Conservation (phyloP, 2,329 filamentous ascomycete species). For the Fusarium sp. region DNA sequence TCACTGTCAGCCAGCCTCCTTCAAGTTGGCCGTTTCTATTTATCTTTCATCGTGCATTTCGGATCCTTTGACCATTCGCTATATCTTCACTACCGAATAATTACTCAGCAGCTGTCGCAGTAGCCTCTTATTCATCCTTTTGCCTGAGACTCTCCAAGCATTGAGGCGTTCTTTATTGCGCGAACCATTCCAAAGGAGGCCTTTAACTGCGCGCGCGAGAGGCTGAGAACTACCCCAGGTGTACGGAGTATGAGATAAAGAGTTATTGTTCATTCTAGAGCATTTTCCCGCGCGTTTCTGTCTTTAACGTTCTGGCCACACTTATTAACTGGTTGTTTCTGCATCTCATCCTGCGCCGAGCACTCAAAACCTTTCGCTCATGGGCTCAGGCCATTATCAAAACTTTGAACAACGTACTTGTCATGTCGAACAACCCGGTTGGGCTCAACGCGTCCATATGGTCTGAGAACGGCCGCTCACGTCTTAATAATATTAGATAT, state of each 20-base stretch:
- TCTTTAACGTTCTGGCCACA: background rate
- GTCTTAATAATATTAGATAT: background rate
- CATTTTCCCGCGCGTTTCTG: background rate
- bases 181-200: background rate
- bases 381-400: background rate
- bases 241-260: background rate
- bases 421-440: slow-evolving; percentile 36
- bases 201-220: background rate
- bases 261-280: background rate
- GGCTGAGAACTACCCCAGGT: background rate
- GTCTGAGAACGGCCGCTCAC: slow-evolving; percentile 34
- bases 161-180: background rate
- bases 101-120: background rate
- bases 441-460: slow-evolving; percentile 48
- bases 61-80: background rate
- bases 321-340: background rate
- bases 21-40: background rate
- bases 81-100: background rate
- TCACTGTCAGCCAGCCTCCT: background rate
- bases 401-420: background rate
- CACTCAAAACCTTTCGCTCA: background rate
- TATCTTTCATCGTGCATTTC: background rate
- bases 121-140: background rate
- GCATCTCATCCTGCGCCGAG: background rate
- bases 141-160: background rate